These are phyloP conservation scores for Xerocomellus intermedius DNA, from an alignment of 768 basidiomycete species.

Conservation along the genomic window DNA sequence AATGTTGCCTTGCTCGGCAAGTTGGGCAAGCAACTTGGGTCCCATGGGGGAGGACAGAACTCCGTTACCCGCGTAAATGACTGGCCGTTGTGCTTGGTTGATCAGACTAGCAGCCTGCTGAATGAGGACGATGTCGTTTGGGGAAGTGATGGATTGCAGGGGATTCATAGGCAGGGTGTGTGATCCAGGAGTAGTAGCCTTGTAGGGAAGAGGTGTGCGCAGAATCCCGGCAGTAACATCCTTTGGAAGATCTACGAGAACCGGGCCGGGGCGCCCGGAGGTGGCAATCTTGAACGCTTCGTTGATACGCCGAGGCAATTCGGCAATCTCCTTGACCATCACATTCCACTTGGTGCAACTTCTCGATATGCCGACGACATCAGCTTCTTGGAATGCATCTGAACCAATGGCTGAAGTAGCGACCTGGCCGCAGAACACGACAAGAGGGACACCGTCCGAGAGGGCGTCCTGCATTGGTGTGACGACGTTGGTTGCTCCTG, in stretches of 20 bases:
- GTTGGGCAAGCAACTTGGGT: conserved; percentile 74
- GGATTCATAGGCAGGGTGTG: conserved; percentile 75
- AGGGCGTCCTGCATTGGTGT: conserved; percentile 98
- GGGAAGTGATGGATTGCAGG: conserved; percentile 54
- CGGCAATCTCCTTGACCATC: conserved; percentile 96
- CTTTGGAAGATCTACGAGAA: conserved; percentile 98
- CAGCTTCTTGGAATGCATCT: conserved; percentile 98
- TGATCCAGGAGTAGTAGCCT: conserved; percentile 80
- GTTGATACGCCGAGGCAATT: conserved; percentile 93
- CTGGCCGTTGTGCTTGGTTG: conserved; percentile 84
- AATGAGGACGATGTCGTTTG: conserved; percentile 66
- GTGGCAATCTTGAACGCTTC: conserved; percentile 99
- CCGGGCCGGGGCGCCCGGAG: conserved; percentile 94
- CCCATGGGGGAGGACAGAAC: conserved; percentile 80
- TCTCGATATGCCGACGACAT: conserved; percentile 93
- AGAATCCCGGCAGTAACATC: conserved; percentile 95
- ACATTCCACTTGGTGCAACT: conserved; percentile 99
- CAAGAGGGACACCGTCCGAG: conserved; percentile 88
- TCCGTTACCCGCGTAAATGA: conserved; percentile 93
- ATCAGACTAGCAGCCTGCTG: conserved; percentile 85
- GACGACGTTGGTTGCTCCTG: conserved; percentile 96
- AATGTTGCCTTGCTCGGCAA: conserved; percentile 85
- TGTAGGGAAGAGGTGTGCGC: conserved; percentile 79
- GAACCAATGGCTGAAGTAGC: conserved; percentile 99
- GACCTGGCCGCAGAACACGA: conserved; percentile 98